A percentile compares a stretch with the other conserved stretches of the same genome.
Evolutionary conservation across 176 grass and related monocot species (phyloP).

Genomic region (Hsuehochloa calcarea): DNA sequence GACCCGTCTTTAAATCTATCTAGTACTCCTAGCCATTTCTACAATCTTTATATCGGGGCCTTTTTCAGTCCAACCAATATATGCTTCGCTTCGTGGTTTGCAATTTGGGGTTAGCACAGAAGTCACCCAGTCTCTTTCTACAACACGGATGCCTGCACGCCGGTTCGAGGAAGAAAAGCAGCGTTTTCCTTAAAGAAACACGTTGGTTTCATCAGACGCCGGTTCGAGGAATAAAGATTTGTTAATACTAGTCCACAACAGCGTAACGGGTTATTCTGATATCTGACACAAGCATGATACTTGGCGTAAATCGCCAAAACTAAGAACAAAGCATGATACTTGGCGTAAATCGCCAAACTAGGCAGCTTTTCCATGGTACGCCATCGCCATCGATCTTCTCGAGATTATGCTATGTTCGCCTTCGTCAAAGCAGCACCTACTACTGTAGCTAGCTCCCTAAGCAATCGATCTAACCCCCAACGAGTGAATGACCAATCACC

Average conservation of each 20-base stretch:
- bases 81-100: background rate
- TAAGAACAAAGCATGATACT: background rate
- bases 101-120: background rate
- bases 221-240: background rate
- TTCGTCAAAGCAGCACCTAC: background rate
- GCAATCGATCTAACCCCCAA: background rate
- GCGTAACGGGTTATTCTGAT: background rate
- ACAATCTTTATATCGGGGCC: background rate
- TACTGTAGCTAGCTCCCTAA: background rate
- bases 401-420: background rate
- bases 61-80: background rate
- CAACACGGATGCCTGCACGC: background rate
- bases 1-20: too few relatives aligned
- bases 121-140: background rate
- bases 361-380: background rate
- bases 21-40: background rate
- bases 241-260: background rate
- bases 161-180: background rate
- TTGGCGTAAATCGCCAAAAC: background rate
- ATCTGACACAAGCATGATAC: background rate
- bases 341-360: background rate
- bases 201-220: background rate
- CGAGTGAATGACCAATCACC: conserved; percentile 8
- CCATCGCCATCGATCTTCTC: conserved; percentile 10
- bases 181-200: background rate